Percentiles rank a stretch among this genome's conserved stretches.
phyloP scores from a whole-genome alignment of 495 filamentous ascomycete genomes.

The Daldinia loculata region DNA sequence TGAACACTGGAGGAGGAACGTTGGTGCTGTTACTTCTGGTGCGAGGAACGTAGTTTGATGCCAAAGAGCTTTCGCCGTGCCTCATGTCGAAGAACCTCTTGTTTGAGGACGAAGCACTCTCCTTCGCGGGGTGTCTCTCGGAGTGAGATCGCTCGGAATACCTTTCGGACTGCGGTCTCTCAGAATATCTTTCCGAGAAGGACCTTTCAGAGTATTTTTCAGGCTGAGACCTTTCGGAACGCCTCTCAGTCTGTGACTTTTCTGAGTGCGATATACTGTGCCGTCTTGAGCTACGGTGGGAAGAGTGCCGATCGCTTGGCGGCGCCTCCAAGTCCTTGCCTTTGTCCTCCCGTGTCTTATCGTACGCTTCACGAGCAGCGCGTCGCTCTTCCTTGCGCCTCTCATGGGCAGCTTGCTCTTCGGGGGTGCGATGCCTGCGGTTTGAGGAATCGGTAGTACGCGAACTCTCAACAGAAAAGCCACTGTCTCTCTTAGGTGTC shows the following conservation, averaged over 20 bases:
- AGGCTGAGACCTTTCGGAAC: constrained; percentile 35
- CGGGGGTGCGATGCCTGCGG: constrained; percentile 50
- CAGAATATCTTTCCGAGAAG: constrained; percentile 9
- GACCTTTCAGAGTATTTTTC: constrained; percentile 24
- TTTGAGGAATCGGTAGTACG: constrained; percentile 37
- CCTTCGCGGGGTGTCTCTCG: constrained; percentile 37
- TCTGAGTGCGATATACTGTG: constrained; percentile 48
- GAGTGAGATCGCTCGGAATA: constrained; percentile 38
- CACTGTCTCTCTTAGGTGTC: constrained; percentile 45
- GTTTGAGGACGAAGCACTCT: constrained; percentile 40
- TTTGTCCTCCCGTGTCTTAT: constrained; percentile 37
- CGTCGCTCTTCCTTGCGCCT: constrained; percentile 51
- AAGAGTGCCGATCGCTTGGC: constrained; percentile 40
- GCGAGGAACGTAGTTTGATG: constrained; percentile 38
- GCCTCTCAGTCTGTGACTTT: constrained; percentile 27
- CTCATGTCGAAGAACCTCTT: constrained; percentile 56
- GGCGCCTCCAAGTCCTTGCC: constrained; percentile 42
- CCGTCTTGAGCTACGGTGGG: constrained; percentile 49
- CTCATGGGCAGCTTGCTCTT: constrained; percentile 57
- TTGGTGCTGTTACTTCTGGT: constrained; percentile 35
- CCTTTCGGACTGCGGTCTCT: constrained; percentile 27
- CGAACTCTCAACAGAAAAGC: constrained; percentile 45
- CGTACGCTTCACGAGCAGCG: constrained; percentile 39
- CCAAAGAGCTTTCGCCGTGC: constrained; percentile 48
- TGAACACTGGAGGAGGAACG: constrained; percentile 5